Evolutionary conservation across 2,329 filamentous ascomycete species (phyloP).

Genomic region (Fusarium agapanthi): DNA sequence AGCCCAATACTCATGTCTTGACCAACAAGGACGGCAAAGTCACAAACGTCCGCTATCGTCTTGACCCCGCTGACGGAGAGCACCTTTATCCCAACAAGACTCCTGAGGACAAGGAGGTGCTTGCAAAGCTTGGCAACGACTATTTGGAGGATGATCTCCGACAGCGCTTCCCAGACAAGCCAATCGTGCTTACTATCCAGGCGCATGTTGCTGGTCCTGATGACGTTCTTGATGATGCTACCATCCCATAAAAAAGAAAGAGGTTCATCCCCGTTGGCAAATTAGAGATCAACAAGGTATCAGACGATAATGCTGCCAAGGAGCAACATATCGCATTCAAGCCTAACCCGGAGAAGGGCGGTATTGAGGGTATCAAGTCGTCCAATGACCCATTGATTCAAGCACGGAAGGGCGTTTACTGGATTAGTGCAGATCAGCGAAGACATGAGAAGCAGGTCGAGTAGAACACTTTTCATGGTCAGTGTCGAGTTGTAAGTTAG

Average conservation of each 20-base stretch:
- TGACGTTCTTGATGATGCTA: constrained; percentile 7
- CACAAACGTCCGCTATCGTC: constrained; percentile 20
- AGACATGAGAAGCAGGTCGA: constrained; percentile 5
- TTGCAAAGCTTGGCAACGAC: neutral
- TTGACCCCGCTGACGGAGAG: neutral
- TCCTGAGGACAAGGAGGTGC: neutral
- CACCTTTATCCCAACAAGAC: constrained; percentile 14
- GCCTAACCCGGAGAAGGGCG: constrained; percentile 9
- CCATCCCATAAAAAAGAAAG: neutral
- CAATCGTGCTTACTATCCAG: constrained; percentile 18
- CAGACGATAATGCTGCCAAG: neutral
- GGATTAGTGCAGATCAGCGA: constrained; percentile 11
- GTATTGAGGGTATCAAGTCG: constrained; percentile 5
- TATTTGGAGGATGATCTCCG: constrained; percentile 19
- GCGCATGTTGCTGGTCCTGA: constrained; percentile 15
- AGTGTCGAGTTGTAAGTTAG: neutral
- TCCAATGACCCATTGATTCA: constrained; percentile 9
- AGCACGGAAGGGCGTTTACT: constrained; percentile 13
- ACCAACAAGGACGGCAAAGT: constrained; percentile 5
- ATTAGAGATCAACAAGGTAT: constrained; percentile 20
- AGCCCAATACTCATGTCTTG: constrained; percentile 21
- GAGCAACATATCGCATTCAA: constrained; percentile 13
- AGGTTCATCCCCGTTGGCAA: neutral
- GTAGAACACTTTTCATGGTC: neutral
- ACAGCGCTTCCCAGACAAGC: constrained; percentile 8